Evolutionary conservation across 2,329 filamentous ascomycete species (phyloP).

Genomic region (Tolypocladium guangdongense): DNA sequence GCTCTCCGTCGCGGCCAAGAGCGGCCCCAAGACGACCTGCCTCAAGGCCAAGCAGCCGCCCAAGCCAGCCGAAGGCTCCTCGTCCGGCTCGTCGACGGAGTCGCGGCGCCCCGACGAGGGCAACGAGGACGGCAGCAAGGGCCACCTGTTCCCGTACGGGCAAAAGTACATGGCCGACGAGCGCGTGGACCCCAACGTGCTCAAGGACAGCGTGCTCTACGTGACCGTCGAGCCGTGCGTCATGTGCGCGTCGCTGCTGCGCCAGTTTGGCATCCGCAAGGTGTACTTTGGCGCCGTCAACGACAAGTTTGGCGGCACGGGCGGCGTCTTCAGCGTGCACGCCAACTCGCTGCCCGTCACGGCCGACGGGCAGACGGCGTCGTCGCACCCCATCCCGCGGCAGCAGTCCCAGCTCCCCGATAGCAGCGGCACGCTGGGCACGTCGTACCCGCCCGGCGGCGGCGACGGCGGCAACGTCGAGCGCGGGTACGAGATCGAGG

Average conservation of each 20-base stretch:
- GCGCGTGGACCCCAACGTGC: conserved; percentile 53
- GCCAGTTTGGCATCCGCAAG: conserved; percentile 76
- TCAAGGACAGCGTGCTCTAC: conserved; percentile 69
- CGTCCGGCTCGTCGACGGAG: conserved; percentile 1
- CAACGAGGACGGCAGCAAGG: conserved; percentile 42
- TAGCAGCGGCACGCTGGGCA: conserved; percentile 23
- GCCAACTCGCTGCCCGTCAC: conserved; percentile 39
- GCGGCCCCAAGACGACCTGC: conserved; percentile 18
- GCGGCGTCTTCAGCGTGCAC: conserved; percentile 84
- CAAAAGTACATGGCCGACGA: conserved; percentile 44
- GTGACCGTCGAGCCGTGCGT: conserved; percentile 98
- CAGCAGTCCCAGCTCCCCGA: conserved; percentile 25
- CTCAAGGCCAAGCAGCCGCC: conserved; percentile 22
- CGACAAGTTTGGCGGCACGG: conserved; percentile 93
- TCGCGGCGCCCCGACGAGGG: conserved; percentile 25
- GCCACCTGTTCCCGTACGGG: conserved; percentile 50
- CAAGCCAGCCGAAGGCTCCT: not conserved
- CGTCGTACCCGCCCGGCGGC: conserved; percentile 24
- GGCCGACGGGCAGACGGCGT: conserved; percentile 26
- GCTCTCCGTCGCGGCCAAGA: conserved; percentile 28
- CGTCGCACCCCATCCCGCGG: conserved; percentile 25
- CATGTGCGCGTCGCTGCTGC: conserved; percentile 91
- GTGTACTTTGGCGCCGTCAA: conserved; percentile 95
- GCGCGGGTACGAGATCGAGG: conserved; percentile 68
- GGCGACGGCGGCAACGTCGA: conserved; percentile 62